These are phyloP conservation scores for Thuja plicata DNA, from an alignment of 83 land plant genomes.

Conservation along the genomic window DNA sequence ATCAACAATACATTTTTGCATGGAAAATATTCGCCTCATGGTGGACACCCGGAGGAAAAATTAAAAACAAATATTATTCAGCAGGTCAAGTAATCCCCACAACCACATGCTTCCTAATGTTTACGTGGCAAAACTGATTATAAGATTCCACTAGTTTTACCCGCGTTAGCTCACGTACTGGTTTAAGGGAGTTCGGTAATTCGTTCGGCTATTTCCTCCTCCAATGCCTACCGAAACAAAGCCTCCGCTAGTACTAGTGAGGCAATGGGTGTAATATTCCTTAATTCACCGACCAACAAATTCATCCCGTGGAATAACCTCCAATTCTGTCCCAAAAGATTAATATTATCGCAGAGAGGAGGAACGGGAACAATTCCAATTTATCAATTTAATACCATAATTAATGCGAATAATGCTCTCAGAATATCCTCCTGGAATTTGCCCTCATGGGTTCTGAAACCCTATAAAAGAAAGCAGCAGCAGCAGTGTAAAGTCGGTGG, in stretches of 20 bases:
- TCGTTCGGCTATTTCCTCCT: neutral
- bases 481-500: neutral
- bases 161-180: neutral
- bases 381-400: neutral
- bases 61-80: no score
- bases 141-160: neutral
- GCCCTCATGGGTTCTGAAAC: neutral
- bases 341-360: neutral
- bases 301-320: neutral
- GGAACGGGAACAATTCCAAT: neutral
- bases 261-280: conserved; percentile 8
- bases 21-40: no score
- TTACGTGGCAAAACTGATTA: neutral
- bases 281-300: conserved; percentile 6
- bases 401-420: neutral
- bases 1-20: no score
- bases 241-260: neutral
- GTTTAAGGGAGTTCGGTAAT: neutral
- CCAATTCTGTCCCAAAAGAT: neutral
- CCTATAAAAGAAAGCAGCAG: neutral
- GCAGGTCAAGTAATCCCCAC: neutral
- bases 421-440: neutral
- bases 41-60: no score
- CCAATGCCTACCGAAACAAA: neutral
- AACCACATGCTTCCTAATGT: neutral